Evolutionary conservation across 345 rosid genomes (phyloP).

Genomic region (Angophora floribunda): DNA sequence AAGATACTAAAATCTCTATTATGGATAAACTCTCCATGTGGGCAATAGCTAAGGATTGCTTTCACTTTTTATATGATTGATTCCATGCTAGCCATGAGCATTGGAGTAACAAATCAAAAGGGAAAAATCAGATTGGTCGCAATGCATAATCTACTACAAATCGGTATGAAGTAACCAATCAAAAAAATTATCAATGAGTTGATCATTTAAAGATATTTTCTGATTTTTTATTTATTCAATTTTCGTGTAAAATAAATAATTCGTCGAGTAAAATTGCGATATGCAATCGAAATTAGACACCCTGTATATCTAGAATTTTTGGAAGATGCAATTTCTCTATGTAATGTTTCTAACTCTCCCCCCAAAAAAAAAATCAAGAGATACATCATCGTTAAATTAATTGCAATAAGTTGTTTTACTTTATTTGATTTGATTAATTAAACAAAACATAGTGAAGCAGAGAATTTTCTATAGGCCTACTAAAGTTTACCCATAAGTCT

Average conservation of each 20-base stretch:
- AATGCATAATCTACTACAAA: too few relatives aligned
- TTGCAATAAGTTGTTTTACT: background rate
- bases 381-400: background rate
- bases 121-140: too few relatives aligned
- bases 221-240: too few relatives aligned
- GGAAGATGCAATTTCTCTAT: background rate
- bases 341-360: background rate
- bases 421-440: background rate
- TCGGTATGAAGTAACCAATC: too few relatives aligned
- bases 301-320: background rate
- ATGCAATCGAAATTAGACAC: background rate
- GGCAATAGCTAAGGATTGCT: background rate
- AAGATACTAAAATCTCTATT: background rate
- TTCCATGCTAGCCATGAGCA: background rate
- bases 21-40: background rate
- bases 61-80: background rate
- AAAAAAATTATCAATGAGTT: too few relatives aligned
- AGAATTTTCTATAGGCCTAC: background rate
- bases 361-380: background rate
- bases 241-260: background rate
- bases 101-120: background rate
- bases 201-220: too few relatives aligned
- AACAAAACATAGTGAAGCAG: background rate
- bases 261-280: background rate
- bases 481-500: background rate